phyloP scores from a whole-genome alignment of 2,329 filamentous ascomycete species.

The Ilyonectria mors-panacis region DNA sequence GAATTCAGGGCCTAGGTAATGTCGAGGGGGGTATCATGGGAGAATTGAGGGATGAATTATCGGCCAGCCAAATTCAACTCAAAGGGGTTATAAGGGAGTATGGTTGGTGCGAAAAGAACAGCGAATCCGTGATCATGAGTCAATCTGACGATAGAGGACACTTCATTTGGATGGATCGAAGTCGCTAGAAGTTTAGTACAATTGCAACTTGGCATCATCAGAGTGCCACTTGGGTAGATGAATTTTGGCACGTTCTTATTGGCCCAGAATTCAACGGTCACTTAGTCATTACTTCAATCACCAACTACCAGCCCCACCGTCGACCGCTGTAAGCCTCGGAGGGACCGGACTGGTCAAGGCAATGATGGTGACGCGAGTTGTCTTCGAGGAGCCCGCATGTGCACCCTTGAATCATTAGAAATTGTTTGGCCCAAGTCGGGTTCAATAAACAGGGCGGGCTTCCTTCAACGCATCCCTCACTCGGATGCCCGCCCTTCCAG shows the following conservation, averaged over 20 bases:
- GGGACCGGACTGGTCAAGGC: not conserved
- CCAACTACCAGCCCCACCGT: not conserved
- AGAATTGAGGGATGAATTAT: constrained; percentile 8
- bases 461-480: not conserved
- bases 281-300: constrained; percentile 38
- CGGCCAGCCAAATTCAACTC: not conserved
- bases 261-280: not conserved
- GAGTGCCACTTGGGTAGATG: constrained; percentile 28
- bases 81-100: constrained; percentile 1
- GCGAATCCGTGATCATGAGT: constrained; percentile 35
- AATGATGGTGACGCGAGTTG: not conserved
- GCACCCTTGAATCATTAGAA: not conserved
- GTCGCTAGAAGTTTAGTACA: constrained; percentile 43
- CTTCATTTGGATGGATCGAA: constrained; percentile 43
- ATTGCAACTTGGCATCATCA: constrained; percentile 48
- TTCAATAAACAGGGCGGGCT: not conserved
- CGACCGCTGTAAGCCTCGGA: constrained; percentile 25
- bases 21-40: constrained; percentile 11
- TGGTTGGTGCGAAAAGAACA: constrained; percentile 31
- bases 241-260: constrained; percentile 44
- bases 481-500: not conserved
- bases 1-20: constrained; percentile 1
- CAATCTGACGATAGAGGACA: constrained; percentile 45
- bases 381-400: too few relatives aligned
- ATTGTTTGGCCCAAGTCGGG: too few relatives aligned